Conservation (phyloP, 345 rosid species). For the Moringa oleifera region DNA sequence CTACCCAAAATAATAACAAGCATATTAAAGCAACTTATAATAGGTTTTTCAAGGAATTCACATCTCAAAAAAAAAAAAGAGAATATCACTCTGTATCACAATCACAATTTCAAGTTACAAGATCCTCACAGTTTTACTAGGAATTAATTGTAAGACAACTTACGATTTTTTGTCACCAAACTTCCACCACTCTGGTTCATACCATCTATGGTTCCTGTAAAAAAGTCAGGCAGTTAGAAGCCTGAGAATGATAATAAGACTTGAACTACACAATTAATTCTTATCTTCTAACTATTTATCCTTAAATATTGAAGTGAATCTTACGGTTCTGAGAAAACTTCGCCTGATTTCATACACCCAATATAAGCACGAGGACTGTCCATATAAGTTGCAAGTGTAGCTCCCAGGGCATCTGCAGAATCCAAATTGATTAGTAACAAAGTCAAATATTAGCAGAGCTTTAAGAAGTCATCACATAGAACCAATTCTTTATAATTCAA, state of each 20-base stretch:
- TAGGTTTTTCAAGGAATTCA: too few relatives aligned
- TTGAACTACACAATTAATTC: neutral
- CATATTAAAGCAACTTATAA: too few relatives aligned
- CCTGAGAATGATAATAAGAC: neutral
- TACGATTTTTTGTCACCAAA: slow-evolving; percentile 79
- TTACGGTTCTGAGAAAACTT: slow-evolving; percentile 71
- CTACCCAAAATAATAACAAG: too few relatives aligned
- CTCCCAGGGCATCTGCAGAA: slow-evolving; percentile 58
- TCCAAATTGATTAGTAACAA: slow-evolving; percentile 6
- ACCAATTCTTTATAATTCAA: neutral
- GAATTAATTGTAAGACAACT: slow-evolving; percentile 20
- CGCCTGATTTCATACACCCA: slow-evolving; percentile 88
- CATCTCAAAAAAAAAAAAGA: too few relatives aligned
- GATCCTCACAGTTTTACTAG: neutral
- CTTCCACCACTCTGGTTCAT: slow-evolving; percentile 97
- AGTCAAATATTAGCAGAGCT: neutral
- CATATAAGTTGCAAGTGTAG: slow-evolving; percentile 58
- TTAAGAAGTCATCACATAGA: neutral
- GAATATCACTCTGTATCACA: too few relatives aligned
- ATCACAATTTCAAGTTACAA: neutral
- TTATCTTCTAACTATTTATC: neutral
- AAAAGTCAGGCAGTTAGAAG: neutral
- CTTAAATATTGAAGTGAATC: slow-evolving; percentile 18
- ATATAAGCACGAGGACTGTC: slow-evolving; percentile 66
- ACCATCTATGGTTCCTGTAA: slow-evolving; percentile 66